Evolutionary conservation across 2,329 filamentous ascomycete genomes (phyloP), one percentile per base, ranked within the genome.

Genomic region (Aspergillus puulaauensis): DNA sequence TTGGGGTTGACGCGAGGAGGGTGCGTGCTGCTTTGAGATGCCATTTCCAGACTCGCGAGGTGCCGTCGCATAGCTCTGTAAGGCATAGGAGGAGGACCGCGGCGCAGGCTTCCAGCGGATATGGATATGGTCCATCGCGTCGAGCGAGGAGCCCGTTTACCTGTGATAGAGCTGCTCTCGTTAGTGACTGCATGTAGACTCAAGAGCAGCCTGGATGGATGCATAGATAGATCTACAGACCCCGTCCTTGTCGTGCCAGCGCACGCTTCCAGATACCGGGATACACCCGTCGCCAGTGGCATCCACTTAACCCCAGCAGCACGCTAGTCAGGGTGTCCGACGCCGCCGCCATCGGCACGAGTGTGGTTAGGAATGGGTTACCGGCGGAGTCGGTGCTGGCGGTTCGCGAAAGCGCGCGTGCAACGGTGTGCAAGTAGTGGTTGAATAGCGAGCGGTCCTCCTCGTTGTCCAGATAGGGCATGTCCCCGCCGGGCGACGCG

Each of bases 21-120:
- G 73, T 66, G 57, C 76, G 75, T n/a, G 76, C 77, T 4, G 75
- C 76, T 52, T 76, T 73, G 17, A 79, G 68, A 56, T 79, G 76
- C 53, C 27, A 31, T 31, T 31, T 31, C 27, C 27, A 31, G 9
- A 31, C 27, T 4, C 3, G 3, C 9, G 27, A 31, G 9, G 9
- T 31, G 27, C 27, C 27, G 3, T 31, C 27, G 27, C 27, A 78
- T 8, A 78, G 61, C 56, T 78, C 77, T 4, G 76, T 76, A 67
- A 79, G 73, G 56, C 75, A 78, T 0, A 79, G 69, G 9, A 79
- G 54, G 14, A 79, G 66, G n/a, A 76, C 73, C 15, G 74, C 71
- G 3, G 73, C 70, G 19, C 77, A 75, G 9, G 76, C 74, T 51
- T 76, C 71, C 0, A 78, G 73, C 11, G 74, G 71, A 4, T 31